These are phyloP conservation scores for Crithidia brevicula DNA, from an alignment of 208 protist species.

Conservation along the genomic window DNA sequence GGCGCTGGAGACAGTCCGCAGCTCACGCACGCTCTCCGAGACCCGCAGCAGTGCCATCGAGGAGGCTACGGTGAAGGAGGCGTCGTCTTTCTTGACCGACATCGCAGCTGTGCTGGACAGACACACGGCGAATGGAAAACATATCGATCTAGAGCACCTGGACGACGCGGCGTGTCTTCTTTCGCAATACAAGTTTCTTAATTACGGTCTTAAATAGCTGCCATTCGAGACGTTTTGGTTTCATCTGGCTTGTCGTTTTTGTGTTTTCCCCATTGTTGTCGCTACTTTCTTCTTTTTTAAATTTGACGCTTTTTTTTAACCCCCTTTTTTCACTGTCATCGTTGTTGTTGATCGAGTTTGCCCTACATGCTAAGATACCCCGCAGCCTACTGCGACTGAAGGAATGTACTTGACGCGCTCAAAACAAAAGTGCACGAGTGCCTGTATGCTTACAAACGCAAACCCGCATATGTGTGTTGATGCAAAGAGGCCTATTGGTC, in stretches of 20 bases:
- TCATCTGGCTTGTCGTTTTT: no score
- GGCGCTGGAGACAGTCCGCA: conserved; percentile 9
- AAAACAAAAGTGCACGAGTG: no score
- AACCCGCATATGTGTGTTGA: no score
- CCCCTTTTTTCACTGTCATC: no score
- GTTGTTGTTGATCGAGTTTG: no score
- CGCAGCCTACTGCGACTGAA: no score
- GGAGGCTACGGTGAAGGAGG: conserved; percentile 15
- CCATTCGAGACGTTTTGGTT: no score
- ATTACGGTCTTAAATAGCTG: conserved; percentile 46
- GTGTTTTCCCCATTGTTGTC: conserved; percentile 14
- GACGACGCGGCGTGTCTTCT: conserved; percentile 57
- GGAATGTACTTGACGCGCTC: no score
- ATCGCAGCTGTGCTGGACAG: conserved; percentile 47
- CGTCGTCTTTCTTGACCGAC: conserved; percentile 53
- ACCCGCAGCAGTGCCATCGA: neutral
- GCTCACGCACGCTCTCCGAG: neutral
- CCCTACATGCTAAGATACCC: no score
- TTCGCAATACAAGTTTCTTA: conserved; percentile 63
- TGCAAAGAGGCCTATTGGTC: no score
- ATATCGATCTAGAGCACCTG: conserved; percentile 52
- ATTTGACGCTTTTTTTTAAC: no score
- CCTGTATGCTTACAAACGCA: no score
- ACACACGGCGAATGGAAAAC: conserved; percentile 37
- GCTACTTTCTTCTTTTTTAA: neutral